Conservation (phyloP, 2,329 filamentous ascomycete species). For the Colletotrichum graminicola region DNA sequence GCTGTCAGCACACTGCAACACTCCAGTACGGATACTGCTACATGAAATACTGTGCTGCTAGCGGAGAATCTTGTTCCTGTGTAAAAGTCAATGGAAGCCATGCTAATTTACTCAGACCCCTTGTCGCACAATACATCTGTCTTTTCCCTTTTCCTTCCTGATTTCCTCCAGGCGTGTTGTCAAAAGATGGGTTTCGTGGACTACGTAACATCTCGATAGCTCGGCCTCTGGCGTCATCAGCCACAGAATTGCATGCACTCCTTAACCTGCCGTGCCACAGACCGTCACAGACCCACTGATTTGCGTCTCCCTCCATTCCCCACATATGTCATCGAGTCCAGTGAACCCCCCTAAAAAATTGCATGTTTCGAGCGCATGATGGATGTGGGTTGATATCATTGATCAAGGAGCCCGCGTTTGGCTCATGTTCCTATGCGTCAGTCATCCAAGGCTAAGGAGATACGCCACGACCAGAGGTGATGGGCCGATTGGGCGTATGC, state of each 20-base stretch:
- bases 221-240: slow-evolving; percentile 34
- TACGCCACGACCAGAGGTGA: neutral
- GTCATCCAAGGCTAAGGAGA: neutral
- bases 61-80: neutral
- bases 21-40: neutral
- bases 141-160: neutral
- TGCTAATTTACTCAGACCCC: too few relatives aligned
- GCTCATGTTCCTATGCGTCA: neutral
- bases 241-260: slow-evolving; percentile 23
- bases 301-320: slow-evolving; percentile 10
- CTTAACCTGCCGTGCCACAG: slow-evolving; percentile 27
- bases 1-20: neutral
- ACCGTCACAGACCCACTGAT: slow-evolving; percentile 12
- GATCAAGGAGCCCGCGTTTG: neutral
- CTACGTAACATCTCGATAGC: slow-evolving; percentile 3
- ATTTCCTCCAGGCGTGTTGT: neutral
- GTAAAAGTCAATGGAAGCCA: slow-evolving; percentile 20
- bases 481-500: neutral
- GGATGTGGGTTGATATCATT: slow-evolving; percentile 31
- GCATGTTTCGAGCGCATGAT: slow-evolving; percentile 24
- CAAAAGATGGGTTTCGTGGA: neutral
- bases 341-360: slow-evolving; percentile 22
- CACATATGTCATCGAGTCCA: slow-evolving; percentile 36
- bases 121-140: neutral
- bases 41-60: neutral